Conservation (phyloP, 2,329 filamentous ascomycete genomes). For the Fusarium buharicum region DNA sequence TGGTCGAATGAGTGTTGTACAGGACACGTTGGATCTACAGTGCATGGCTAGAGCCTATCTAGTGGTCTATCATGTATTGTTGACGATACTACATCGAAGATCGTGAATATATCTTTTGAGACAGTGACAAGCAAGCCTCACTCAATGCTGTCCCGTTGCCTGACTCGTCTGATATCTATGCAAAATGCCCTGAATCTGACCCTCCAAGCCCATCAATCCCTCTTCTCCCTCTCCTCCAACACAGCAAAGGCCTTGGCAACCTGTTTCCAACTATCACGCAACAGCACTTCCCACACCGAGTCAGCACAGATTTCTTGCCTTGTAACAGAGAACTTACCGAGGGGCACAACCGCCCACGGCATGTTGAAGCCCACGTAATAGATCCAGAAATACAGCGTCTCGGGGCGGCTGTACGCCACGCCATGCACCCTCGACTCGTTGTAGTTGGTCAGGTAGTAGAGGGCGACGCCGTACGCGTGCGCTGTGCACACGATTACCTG, state of each 20-base stretch:
- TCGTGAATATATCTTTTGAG: neutral
- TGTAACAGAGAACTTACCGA: conserved; percentile 54
- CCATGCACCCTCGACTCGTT: conserved; percentile 59
- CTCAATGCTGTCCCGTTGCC: neutral
- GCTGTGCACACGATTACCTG: conserved; percentile 63
- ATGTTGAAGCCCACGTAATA: conserved; percentile 71
- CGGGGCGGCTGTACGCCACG: conserved; percentile 65
- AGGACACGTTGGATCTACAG: no score
- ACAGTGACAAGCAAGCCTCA: conserved; percentile 4
- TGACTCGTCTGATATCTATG: no score
- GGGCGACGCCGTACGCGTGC: conserved; percentile 69
- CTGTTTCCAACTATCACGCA: conserved; percentile 49
- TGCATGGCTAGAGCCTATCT: neutral
- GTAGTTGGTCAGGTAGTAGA: conserved; percentile 70
- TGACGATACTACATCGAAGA: neutral
- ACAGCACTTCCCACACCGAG: conserved; percentile 39
- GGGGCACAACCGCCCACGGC: conserved; percentile 68
- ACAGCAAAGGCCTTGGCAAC: conserved; percentile 44
- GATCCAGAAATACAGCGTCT: conserved; percentile 70
- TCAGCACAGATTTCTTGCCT: conserved; percentile 22
- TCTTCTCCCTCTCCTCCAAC: conserved; percentile 40
- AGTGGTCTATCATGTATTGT: neutral
- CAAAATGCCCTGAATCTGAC: neutral
- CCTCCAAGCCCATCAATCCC: conserved; percentile 19
- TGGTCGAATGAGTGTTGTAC: no score